Evolutionary conservation across 768 basidiomycete genomes (phyloP).

Genomic region (Lactarius vividus): DNA sequence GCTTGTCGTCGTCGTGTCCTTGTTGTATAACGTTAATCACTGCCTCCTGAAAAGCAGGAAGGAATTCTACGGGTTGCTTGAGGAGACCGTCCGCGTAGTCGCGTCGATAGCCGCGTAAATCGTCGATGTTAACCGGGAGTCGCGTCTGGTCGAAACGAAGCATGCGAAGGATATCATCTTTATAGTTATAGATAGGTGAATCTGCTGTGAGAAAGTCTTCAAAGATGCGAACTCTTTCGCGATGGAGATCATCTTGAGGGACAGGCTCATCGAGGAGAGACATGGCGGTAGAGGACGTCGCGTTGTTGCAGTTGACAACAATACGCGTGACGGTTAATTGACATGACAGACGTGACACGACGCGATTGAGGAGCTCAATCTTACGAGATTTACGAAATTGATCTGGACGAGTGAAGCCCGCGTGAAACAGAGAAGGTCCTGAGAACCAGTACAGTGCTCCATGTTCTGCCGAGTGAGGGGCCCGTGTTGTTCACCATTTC

Average conservation of each 20-base stretch:
- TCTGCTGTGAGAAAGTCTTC: constrained; percentile 79
- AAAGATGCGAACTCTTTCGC: constrained; percentile 74
- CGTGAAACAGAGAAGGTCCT: too few species aligned
- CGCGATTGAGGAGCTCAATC: constrained; percentile 25
- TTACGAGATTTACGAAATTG: too few species aligned
- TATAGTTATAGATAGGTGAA: constrained; percentile 71
- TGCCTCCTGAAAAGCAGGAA: constrained; percentile 89
- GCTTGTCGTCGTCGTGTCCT: constrained; percentile 74
- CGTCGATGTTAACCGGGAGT: constrained; percentile 93
- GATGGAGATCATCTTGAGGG: constrained; percentile 66
- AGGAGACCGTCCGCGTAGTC: constrained; percentile 86
- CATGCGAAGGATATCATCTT: constrained; percentile 80
- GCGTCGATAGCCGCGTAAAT: constrained; percentile 89
- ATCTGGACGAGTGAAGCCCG: too few species aligned
- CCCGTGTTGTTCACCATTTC: too few species aligned
- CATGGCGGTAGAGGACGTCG: constrained; percentile 28
- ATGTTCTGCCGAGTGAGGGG: too few species aligned
- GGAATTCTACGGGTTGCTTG: constrained; percentile 80
- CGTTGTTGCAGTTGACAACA: not conserved
- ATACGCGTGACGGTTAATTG: constrained; percentile 4
- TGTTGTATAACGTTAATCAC: constrained; percentile 69
- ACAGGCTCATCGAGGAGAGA: constrained; percentile 52
- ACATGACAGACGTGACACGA: constrained; percentile 31
- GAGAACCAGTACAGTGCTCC: too few species aligned
- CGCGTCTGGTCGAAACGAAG: constrained; percentile 80